Evolutionary conservation across 2,329 filamentous ascomycete species (phyloP).

Genomic region (Penicillium brasilianum): DNA sequence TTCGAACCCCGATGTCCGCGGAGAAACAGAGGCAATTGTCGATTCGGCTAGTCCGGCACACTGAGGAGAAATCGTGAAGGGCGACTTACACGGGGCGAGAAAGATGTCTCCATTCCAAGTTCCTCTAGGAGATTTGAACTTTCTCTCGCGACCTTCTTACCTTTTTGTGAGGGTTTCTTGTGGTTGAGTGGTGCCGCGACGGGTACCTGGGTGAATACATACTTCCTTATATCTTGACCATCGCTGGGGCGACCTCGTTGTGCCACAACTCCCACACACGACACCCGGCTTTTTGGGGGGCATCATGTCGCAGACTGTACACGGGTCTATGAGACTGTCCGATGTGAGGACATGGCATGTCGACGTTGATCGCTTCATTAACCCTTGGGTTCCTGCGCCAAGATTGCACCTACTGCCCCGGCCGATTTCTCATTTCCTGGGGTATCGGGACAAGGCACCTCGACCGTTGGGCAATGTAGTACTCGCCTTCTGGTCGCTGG

Average conservation of each 20-base stretch:
- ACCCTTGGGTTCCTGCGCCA: conserved; percentile 70
- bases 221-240: background rate
- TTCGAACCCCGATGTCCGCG: background rate
- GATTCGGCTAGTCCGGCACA: conserved; percentile 2
- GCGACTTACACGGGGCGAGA: background rate
- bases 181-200: background rate
- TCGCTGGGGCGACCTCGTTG: background rate
- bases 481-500: conserved; percentile 65
- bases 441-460: conserved; percentile 56
- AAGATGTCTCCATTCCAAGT: conserved; percentile 5
- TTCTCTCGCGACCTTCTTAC: background rate
- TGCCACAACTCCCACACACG: background rate
- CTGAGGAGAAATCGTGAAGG: background rate
- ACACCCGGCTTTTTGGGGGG: background rate
- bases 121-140: background rate
- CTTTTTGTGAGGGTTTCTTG: background rate
- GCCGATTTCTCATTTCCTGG: conserved; percentile 70
- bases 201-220: background rate
- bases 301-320: conserved; percentile 16
- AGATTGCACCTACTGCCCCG: conserved; percentile 68
- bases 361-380: conserved; percentile 77
- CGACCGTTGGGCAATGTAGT: conserved; percentile 61
- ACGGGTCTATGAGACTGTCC: conserved; percentile 19
- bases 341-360: conserved; percentile 57
- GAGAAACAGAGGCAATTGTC: background rate